Base-by-base conservation (phyloP, 1,139 yeast species). In the Barnettozyma hawaiiensis region DNA sequence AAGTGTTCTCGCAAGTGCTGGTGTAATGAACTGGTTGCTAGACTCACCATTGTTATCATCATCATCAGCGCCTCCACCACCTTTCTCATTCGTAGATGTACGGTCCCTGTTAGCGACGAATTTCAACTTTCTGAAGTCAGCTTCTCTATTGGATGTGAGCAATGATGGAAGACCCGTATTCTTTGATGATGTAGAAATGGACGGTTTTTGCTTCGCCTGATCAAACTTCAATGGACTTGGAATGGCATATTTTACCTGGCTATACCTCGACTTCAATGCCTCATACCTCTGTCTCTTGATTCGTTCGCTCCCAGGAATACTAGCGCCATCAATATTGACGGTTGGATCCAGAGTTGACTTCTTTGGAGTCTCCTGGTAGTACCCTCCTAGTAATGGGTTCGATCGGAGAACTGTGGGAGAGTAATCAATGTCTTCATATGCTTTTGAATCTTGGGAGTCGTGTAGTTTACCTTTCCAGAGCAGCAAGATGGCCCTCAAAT, bases 301-400 rank as follows among this genome's bases (percentile, higher is more conserved):
- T 11, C 59, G 44, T 37, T 59, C 65, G 26, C 67, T 62, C 3
- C 67, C 68, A 1, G 67, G 66, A 12, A 64, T 61, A 9, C 61
- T 54, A 8, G 50, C 45, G 6, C 31, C 29, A 19, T 16, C 23
- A 21, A 9, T 12, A 9, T 20, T 28, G 20, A 28, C 14, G 12
- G 14, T 8, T 10, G 39, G 18, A n/a, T 21, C 36, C n/a, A 19
- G 26, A n/a, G 10, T 23, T 23, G 33, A 32, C 33, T 11, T 31
- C 35, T 8, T 47, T 43, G 9, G 52, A 10, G 21, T 37, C 44
- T 29, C 22, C 29, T n/a, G 48, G 48, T 12, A 47, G 45, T 19
- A 39, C 36, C 19, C 23, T 36, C 37, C 28, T 7, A 22, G 18
- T 39, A 35, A 47, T 38, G 29, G 46, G 35, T 27, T 45, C 20